phyloP scores from a whole-genome alignment of 78 protist genomes.

The Mantamonas sphyraenae region DNA sequence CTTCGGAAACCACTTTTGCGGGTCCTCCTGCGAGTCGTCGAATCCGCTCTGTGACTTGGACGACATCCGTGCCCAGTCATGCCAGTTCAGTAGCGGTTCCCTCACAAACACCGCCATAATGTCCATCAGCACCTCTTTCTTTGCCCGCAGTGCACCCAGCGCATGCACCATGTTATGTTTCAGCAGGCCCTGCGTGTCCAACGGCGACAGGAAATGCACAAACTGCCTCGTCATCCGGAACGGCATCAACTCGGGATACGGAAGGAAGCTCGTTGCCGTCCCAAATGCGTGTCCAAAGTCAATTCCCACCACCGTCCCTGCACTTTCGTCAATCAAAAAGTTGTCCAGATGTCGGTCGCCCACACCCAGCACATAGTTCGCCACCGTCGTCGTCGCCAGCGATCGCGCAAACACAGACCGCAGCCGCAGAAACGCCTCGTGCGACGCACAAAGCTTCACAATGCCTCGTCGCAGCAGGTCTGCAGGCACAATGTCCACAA shows the following conservation, averaged over 20 bases:
- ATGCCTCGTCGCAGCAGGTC: slow-evolving; percentile 44
- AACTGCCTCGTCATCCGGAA: slow-evolving; percentile 84
- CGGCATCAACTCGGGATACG: slow-evolving; percentile 89
- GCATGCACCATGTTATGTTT: slow-evolving; percentile 51
- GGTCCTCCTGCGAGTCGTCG: not conserved
- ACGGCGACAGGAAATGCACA: slow-evolving; percentile 44
- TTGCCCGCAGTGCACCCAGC: slow-evolving; percentile 43
- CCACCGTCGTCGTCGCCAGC: slow-evolving; percentile 51
- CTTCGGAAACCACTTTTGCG: slow-evolving; percentile 55
- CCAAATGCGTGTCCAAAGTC: slow-evolving; percentile 97
- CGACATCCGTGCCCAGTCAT: slow-evolving; percentile 28
- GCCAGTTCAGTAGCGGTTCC: slow-evolving; percentile 84
- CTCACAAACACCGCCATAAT: slow-evolving; percentile 65
- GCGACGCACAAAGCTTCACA: slow-evolving; percentile 14
- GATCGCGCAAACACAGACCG: slow-evolving; percentile 54
- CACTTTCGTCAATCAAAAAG: slow-evolving; percentile 45
- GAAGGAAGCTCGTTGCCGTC: slow-evolving; percentile 69
- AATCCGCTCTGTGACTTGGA: not conserved
- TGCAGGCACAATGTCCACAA: slow-evolving; percentile 25
- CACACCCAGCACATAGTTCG: slow-evolving; percentile 71
- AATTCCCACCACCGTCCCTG: slow-evolving; percentile 78
- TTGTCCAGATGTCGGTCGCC: slow-evolving; percentile 93
- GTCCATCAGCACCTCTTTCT: slow-evolving; percentile 41
- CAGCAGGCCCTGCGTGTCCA: slow-evolving; percentile 47
- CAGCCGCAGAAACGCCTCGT: slow-evolving; percentile 52